These are phyloP conservation scores for Echeveria elegans DNA, from an alignment of 164 flowering plant genomes.

Conservation along the genomic window DNA sequence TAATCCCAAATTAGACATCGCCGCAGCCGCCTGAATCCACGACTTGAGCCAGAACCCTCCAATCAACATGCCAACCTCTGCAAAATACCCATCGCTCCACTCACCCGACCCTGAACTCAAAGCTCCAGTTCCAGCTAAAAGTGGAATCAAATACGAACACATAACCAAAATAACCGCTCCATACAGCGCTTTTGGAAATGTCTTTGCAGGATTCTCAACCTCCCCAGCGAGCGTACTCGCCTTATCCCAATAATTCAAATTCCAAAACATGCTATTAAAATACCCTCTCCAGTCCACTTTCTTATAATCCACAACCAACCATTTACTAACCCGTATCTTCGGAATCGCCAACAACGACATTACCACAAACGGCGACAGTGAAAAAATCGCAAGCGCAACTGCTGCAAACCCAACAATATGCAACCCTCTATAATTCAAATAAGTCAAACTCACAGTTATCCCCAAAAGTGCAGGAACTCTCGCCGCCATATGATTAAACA, in stretches of 20 bases:
- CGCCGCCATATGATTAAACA: slow-evolving; percentile 37
- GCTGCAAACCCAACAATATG: slow-evolving; percentile 75
- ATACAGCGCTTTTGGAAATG: slow-evolving; percentile 70
- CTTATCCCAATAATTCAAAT: slow-evolving; percentile 90
- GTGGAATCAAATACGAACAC: slow-evolving; percentile 64
- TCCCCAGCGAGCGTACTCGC: slow-evolving; percentile 88
- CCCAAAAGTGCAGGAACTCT: slow-evolving; percentile 66
- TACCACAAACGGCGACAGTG: slow-evolving; percentile 65
- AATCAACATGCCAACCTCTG: slow-evolving; percentile 73
- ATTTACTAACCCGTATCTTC: slow-evolving; percentile 35
- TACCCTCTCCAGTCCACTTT: slow-evolving; percentile 75
- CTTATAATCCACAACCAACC: slow-evolving; percentile 55
- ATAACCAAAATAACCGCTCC: slow-evolving; percentile 73
- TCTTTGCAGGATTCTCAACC: slow-evolving; percentile 55
- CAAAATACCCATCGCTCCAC: slow-evolving; percentile 93
- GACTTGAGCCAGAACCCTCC: slow-evolving; percentile 81
- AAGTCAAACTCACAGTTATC: slow-evolving; percentile 62
- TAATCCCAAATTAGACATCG: too few species aligned
- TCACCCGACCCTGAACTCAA: slow-evolving; percentile 30
- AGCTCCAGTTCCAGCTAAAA: slow-evolving; percentile 87
- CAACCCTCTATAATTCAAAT: too few species aligned
- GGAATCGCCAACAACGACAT: slow-evolving; percentile 66
- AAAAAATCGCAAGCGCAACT: slow-evolving; percentile 57
- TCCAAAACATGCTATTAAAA: slow-evolving; percentile 88
- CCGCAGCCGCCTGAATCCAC: slow-evolving; percentile 99